Evolutionary conservation across 2,329 filamentous ascomycete species (phyloP).

Genomic region (Aspergillus oerlinghausenensis): DNA sequence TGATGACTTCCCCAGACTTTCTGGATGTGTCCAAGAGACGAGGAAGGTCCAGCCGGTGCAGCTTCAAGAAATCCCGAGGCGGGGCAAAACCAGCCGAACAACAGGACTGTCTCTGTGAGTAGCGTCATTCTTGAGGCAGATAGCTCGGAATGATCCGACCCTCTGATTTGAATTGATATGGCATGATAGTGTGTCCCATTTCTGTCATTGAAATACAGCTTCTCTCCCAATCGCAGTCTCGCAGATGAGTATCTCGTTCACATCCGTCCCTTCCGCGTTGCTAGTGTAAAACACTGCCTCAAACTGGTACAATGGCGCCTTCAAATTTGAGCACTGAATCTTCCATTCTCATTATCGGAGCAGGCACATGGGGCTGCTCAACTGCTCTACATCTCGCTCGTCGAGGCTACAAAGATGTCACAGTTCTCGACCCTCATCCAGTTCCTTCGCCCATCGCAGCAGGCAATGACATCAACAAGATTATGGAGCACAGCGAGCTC

Average conservation of each 20-base stretch:
- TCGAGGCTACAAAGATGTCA: conserved; percentile 47
- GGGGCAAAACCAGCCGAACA: not conserved
- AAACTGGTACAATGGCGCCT: not conserved
- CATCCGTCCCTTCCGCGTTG: not conserved
- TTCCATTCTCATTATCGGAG: conserved; percentile 43
- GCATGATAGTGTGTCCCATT: not conserved
- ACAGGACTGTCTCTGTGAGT: not conserved
- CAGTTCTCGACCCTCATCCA: conserved; percentile 44
- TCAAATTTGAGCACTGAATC: conserved; percentile 8
- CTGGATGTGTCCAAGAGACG: not conserved
- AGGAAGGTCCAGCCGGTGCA: conserved; percentile 12
- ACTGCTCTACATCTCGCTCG: conserved; percentile 51
- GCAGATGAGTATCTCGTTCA: not conserved
- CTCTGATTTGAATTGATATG: not conserved
- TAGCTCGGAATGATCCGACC: not conserved
- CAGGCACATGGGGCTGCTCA: conserved; percentile 49
- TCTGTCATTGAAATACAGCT: conserved; percentile 2
- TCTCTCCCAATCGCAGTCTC: not conserved
- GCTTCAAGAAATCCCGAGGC: not conserved
- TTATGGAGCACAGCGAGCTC: conserved; percentile 35
- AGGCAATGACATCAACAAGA: conserved; percentile 51
- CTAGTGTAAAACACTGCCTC: not conserved
- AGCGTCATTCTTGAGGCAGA: not conserved
- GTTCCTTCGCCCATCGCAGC: conserved; percentile 47
- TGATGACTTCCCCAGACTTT: not conserved